Base-by-base conservation (phyloP, 306 rosid genomes). In the Quercus suber region DNA sequence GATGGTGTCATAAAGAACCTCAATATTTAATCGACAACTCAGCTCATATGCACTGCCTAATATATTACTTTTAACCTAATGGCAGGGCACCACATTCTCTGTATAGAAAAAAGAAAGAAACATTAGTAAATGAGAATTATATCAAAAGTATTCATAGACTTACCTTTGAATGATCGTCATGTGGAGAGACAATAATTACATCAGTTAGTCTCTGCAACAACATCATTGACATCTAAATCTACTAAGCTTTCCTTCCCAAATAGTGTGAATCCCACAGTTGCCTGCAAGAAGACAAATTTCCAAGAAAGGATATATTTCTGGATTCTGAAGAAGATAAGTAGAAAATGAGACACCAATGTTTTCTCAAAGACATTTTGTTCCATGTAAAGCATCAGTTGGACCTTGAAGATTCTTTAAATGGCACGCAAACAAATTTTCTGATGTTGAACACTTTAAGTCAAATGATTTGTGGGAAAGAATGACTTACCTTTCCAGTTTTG, bases 231-330 rank as follows among this genome's bases (percentile, higher is more conserved):
- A 83, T 91, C 90, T 75, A 95, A 18, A 45, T 89, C 97, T 57
- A 86, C 90, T 55, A 89, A 81, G 84, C 89, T 95, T 85, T 95
- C 99, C 82, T 93, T 95, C 79, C 99, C 99, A 80, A 93, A 93
- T 52, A 95, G 78, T 1, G 82, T 84, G 80, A 93, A 88, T 74
- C 82, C 96, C 79, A 95, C 94, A 1, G 96, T 91, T 14, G 90
- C 99, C 99, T 95, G 99, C 90, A 91, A 41, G 75, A 87, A 84
- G 79, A 82, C 25, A 74, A 69, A 14, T 12, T 73, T 45, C 55
- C 58, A 15, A 28, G 21, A 73, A 73, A 30, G 5, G 9, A 64
- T 5, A 19, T 53, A 51, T 53, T 28, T 23, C 27, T 51, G 3
- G n/a, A 33, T 19, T 73, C 52, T 55, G 35, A 55, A 23, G 64